A percentile compares a stretch with the other conserved stretches of the same genome.
These are phyloP conservation scores for Anthostomella pinea DNA, from an alignment of 2,329 filamentous ascomycete genomes.

Conservation along the genomic window DNA sequence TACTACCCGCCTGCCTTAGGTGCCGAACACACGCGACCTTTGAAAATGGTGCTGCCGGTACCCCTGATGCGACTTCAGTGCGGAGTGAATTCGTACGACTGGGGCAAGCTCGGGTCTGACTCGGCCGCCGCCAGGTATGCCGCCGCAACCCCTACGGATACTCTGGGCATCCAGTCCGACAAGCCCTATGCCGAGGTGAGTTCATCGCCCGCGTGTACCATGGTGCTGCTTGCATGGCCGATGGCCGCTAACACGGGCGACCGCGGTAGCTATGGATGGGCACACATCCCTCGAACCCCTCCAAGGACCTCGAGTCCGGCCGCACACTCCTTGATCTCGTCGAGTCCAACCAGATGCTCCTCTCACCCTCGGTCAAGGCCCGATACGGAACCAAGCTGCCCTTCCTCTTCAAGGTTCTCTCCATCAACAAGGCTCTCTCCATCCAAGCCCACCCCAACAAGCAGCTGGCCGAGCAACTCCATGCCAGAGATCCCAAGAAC, in stretches of 20 bases:
- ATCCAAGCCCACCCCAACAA: conserved; percentile 98
- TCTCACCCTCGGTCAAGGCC: conserved; percentile 69
- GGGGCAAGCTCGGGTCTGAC: conserved; percentile 87
- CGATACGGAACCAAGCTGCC: conserved; percentile 81
- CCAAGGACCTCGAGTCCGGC: conserved; percentile 80
- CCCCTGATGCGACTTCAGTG: conserved; percentile 83
- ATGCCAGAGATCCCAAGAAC: conserved; percentile 83
- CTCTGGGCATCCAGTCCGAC: conserved; percentile 75
- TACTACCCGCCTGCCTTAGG: no score
- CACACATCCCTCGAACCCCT: conserved; percentile 93
- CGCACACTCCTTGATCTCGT: conserved; percentile 85
- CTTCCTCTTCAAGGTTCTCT: conserved; percentile 97
- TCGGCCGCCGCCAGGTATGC: conserved; percentile 90
- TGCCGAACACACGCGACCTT: conserved; percentile 4
- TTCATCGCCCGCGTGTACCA: conserved; percentile 7
- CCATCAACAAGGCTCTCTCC: conserved; percentile 90
- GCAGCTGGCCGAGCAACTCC: conserved; percentile 84
- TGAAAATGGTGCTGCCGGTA: conserved; percentile 56
- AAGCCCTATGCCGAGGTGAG: conserved; percentile 91
- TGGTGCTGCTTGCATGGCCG: neutral
- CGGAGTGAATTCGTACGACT: conserved; percentile 98
- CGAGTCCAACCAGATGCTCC: conserved; percentile 78
- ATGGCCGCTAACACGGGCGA: conserved; percentile 11
- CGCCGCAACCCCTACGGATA: conserved; percentile 72
- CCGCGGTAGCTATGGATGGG: conserved; percentile 91